phyloP scores from a whole-genome alignment of 192 early-diverging fungal genomes.

The Rhizophagus sp. region DNA sequence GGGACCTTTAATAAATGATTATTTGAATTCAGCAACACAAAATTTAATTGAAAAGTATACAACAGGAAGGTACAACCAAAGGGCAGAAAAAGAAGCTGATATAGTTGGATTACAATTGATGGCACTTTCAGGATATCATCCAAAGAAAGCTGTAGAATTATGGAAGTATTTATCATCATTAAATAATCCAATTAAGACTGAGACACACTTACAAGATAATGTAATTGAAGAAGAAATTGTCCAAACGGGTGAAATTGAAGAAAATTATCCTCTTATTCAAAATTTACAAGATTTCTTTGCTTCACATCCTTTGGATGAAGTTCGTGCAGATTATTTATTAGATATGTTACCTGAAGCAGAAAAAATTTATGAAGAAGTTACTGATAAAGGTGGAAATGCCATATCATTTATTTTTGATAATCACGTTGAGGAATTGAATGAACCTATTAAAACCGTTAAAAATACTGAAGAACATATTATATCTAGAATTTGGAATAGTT shows the following conservation, averaged over 20 bases:
- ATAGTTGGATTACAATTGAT: slow-evolving; percentile 50
- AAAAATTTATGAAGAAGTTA: slow-evolving; percentile 7
- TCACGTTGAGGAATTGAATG: background rate
- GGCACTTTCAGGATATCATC: slow-evolving; percentile 62
- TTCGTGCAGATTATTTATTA: background rate
- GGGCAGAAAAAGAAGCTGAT: slow-evolving; percentile 50
- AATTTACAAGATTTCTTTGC: background rate
- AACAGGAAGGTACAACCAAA: slow-evolving; percentile 39
- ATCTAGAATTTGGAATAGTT: background rate
- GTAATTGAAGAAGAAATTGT: background rate
- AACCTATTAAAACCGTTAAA: background rate
- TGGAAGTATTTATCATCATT: slow-evolving; percentile 32
- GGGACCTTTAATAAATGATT: slow-evolving; percentile 42
- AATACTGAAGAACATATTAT: background rate
- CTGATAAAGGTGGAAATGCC: background rate
- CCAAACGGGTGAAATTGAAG: background rate
- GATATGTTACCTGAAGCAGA: background rate
- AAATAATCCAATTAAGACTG: background rate
- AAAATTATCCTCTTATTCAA: background rate
- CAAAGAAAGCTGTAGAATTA: slow-evolving; percentile 47
- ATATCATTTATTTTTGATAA: background rate
- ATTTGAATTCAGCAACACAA: slow-evolving; percentile 31
- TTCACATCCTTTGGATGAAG: slow-evolving; percentile 1
- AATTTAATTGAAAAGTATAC: slow-evolving; percentile 34
- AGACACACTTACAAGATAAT: background rate